Base-by-base conservation (phyloP, 2,329 filamentous ascomycete species). In the Colletotrichum endophyticum region DNA sequence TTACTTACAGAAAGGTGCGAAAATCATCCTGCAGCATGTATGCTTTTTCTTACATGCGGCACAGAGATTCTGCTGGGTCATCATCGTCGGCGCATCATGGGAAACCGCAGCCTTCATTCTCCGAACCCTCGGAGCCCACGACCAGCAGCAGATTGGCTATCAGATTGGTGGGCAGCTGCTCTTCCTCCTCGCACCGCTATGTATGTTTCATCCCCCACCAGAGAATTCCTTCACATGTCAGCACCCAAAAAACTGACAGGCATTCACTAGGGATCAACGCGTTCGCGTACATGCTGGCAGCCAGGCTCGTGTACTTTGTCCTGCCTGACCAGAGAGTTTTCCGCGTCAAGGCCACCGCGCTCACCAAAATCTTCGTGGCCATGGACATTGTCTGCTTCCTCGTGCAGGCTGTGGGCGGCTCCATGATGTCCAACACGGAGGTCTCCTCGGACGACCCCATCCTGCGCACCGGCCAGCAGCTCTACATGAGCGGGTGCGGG, bases 381-480 rank as follows among this genome's bases (percentile, higher is more conserved):
- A 82, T 88, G 39, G 88, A 89, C 77, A 78, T 89, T n/a, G 49
- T 86, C 39, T 87, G 86, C 16, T 90, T 90, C 80, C 72, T 90
- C 19, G 81, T 88, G 34, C 88, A 90, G 79, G 83, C 81, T 16
- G 82, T 75, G 3, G 86, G 84, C 32, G 88, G 87, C 22, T 80
- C 80, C 27, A 81, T 88, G 76, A 78, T 85, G 12, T 84, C 84
- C 16, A 82, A 77, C 66, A 79, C 81, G 3, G 77, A 80, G 22
- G 77, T 77, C 9, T 72, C 66, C 25, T 16, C 77, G 19, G 73
- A 80, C 9, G 78, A 79, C 19, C 78, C 78, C n/a, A 70, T 80
- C 77, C 74, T 84, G 75, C 76, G 80, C 66, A 80, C 81, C 34
- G 86, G 86, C n/a, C 78, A 84, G 73, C 81, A 85, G 70, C 73